Evolutionary conservation across 306 rosid genomes (phyloP), one percentile per base, ranked within the genome.

Genomic region (Pueraria montana): DNA sequence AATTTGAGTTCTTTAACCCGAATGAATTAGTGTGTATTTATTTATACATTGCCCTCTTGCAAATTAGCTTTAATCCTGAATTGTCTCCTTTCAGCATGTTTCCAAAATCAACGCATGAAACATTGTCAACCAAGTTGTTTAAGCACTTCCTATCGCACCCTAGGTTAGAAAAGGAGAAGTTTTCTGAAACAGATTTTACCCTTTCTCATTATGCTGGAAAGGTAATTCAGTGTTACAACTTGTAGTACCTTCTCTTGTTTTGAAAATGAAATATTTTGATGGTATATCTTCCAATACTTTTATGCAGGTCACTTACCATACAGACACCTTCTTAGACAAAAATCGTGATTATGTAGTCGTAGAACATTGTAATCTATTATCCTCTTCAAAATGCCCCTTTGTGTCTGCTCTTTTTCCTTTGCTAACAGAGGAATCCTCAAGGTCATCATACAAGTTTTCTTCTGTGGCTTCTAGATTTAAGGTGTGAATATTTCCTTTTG

Each of bases 171-270:
- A 91, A 89, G 85, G 92, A 86, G 74, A 94, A 92, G 86, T 94
- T 94, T 87, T 92, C 95, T 1, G 92, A 92, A 88, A 94, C 97
- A 21, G 98, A 94, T 89, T 94, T 94, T 84, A 91, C 89, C 30
- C 48, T 94, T 50, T 84, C 95, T 83, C 98, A 94, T 88, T 94
- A 94, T 89, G 98, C 98, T 87, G 98, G 98, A 89, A 94, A 94
- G 95, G 98, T 87, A 87, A 72, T 87, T 84, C 69, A 72, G 34
- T 78, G 18, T 69, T 71, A 14, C 11, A 43, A 43, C 49, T 43
- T 43, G 49, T 4, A 8, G 70, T 43, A 26, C n/a, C 36, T 68
- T 46, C 61, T 23, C 32, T 18, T 52, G 21, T 79, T 74, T 66
- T 83, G 50, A 59, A 49, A 11, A 45, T 46, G 27, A 11, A 23